Evolutionary conservation across 805 yeast genomes (phyloP).

Genomic region (Suhomyces sp.): DNA sequence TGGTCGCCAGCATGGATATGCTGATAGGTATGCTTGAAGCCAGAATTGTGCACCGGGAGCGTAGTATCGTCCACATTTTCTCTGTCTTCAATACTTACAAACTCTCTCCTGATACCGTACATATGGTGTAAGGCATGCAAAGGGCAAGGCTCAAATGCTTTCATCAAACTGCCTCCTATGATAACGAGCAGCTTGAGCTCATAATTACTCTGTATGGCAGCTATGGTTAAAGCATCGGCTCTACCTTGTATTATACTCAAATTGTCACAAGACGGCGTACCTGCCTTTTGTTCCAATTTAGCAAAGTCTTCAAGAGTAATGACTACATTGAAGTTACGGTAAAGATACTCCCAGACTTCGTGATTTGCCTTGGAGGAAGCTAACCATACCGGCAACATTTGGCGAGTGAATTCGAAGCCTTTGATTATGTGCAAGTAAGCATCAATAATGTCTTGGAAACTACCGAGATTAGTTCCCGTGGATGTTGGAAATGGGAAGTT

Average conservation of each 20-base stretch:
- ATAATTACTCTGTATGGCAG: neutral
- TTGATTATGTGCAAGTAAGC: conserved; percentile 2
- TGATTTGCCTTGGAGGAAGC: neutral
- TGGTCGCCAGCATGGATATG: conserved; percentile 10
- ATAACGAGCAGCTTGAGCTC: conserved; percentile 5
- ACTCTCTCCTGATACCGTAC: conserved; percentile 2
- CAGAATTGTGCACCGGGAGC: conserved; percentile 8
- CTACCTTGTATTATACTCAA: conserved; percentile 7
- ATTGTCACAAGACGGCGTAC: conserved; percentile 5
- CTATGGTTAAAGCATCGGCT: conserved; percentile 3
- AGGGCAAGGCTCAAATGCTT: neutral
- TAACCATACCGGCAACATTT: conserved; percentile 8
- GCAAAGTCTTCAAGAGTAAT: conserved; percentile 11
- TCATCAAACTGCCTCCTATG: conserved; percentile 7
- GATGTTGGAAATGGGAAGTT: conserved; percentile 9
- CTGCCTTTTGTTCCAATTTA: neutral
- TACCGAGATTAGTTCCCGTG: neutral
- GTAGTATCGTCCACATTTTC: neutral
- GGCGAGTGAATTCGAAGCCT: conserved; percentile 1
- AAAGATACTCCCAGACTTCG: conserved; percentile 9
- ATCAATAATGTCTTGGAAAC: conserved; percentile 5
- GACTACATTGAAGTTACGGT: conserved; percentile 6
- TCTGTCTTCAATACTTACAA: neutral
- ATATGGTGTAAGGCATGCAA: neutral
- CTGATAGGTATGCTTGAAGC: conserved; percentile 9